Percentiles rank a stretch among this genome's conserved stretches.
These are phyloP conservation scores for Neurospora crassa DNA, from an alignment of 2,329 filamentous ascomycete genomes.

Conservation along the genomic window DNA sequence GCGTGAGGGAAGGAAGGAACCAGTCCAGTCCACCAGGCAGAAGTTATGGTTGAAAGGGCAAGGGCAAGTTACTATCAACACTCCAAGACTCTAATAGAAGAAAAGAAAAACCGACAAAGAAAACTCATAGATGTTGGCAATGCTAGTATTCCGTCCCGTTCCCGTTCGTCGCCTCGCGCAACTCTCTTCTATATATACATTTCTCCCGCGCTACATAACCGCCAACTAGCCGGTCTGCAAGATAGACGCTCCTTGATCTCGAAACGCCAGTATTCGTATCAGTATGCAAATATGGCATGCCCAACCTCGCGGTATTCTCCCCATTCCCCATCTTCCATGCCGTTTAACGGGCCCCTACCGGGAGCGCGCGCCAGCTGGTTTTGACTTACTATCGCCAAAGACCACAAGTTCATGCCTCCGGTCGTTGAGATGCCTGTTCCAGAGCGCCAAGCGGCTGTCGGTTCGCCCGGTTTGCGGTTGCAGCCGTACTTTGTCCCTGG, in stretches of 20 bases:
- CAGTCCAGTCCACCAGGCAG: neutral
- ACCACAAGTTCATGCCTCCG: neutral
- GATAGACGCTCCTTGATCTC: neutral
- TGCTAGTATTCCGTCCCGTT: neutral
- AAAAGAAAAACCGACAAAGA: neutral
- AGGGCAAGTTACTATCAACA: neutral
- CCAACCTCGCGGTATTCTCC: neutral
- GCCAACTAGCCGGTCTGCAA: neutral
- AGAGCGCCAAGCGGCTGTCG: constrained; percentile 3
- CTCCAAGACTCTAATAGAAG: neutral
- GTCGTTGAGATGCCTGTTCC: neutral
- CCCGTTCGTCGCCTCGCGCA: neutral
- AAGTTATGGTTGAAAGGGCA: neutral
- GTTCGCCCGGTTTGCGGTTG: neutral
- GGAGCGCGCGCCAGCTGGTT: neutral
- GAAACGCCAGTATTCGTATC: neutral
- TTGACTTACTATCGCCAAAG: neutral
- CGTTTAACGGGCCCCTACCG: neutral
- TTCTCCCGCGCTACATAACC: neutral
- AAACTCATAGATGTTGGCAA: neutral
- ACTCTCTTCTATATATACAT: neutral
- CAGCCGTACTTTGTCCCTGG: constrained; percentile 12
- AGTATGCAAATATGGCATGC: neutral
- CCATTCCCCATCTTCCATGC: neutral
- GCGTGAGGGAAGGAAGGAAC: neutral